Evolutionary conservation across 768 basidiomycete genomes (phyloP).

Genomic region (Tremella mesenterica): DNA sequence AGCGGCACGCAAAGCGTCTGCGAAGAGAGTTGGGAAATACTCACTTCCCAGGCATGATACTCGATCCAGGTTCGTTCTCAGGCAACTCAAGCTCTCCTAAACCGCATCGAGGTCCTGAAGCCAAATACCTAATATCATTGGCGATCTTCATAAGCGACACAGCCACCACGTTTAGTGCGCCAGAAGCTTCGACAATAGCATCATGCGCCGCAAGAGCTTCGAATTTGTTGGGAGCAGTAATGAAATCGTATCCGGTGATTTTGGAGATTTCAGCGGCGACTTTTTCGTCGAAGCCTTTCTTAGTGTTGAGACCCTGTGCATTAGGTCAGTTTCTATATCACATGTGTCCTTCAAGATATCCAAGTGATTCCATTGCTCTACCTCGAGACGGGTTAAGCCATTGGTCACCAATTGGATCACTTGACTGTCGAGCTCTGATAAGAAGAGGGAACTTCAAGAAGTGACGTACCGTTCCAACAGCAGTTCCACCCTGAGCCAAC

Average conservation of each 20-base stretch:
- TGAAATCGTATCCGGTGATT: constrained; percentile 79
- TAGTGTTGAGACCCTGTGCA: constrained; percentile 84
- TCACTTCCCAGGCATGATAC: constrained; percentile 95
- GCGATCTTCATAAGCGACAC: constrained; percentile 98
- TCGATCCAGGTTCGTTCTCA: constrained; percentile 97
- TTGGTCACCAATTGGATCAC: too few species aligned
- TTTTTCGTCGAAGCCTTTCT: constrained; percentile 89
- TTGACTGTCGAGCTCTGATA: neutral
- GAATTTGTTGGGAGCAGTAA: constrained; percentile 97
- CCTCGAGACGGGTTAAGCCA: too few species aligned
- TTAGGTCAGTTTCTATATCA: neutral
- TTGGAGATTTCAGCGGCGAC: constrained; percentile 85
- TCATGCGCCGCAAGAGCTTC: constrained; percentile 98
- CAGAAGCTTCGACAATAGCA: constrained; percentile 93
- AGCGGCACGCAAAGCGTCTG: neutral
- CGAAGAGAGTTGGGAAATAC: constrained; percentile 2
- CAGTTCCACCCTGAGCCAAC: constrained; percentile 95
- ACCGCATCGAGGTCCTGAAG: constrained; percentile 93
- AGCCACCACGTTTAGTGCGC: constrained; percentile 92
- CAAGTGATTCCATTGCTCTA: too few species aligned
- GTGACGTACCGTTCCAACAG: constrained; percentile 80
- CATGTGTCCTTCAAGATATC: too few species aligned
- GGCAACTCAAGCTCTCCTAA: constrained; percentile 88
- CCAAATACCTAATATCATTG: constrained; percentile 96
- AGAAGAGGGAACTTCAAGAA: neutral